Evolutionary conservation across 1,284 basidiomycete species (phyloP).

Genomic region (Ganoderma lingzhi): DNA sequence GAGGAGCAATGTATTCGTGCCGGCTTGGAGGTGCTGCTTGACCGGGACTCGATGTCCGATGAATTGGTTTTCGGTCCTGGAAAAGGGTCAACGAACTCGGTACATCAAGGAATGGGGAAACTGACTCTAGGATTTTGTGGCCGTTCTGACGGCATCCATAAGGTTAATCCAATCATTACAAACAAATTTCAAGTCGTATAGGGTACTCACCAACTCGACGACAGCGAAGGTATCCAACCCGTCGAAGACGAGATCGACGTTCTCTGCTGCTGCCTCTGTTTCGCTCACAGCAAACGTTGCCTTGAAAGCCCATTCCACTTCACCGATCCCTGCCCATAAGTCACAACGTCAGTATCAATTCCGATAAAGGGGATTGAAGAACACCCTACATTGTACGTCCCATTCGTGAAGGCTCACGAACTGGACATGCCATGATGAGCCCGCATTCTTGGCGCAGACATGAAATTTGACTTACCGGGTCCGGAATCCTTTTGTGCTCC

Average conservation of each 20-base stretch:
- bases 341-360: conserved; percentile 1
- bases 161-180: neutral
- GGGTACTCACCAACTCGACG: conserved; percentile 64
- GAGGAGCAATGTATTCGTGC: conserved; percentile 74
- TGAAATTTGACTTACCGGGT: conserved; percentile 66
- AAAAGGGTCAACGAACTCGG: neutral
- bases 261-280: conserved; percentile 52
- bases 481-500: conserved; percentile 74
- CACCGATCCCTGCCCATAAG: conserved; percentile 76
- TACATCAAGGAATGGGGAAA: conserved; percentile 14
- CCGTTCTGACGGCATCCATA: conserved; percentile 64
- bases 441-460: neutral
- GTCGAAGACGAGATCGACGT: conserved; percentile 84
- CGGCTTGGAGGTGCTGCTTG: conserved; percentile 60
- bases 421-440: conserved; percentile 43
- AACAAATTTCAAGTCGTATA: neutral
- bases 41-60: conserved; percentile 69
- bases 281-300: conserved; percentile 65
- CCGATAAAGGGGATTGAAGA: neutral
- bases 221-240: conserved; percentile 89
- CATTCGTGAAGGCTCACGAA: conserved; percentile 83
- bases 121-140: conserved; percentile 66
- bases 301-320: conserved; percentile 87
- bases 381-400: conserved; percentile 81
- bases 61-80: conserved; percentile 82